These are phyloP conservation scores for Eucalyptus victrix DNA, from an alignment of 345 rosid species.

Conservation along the genomic window DNA sequence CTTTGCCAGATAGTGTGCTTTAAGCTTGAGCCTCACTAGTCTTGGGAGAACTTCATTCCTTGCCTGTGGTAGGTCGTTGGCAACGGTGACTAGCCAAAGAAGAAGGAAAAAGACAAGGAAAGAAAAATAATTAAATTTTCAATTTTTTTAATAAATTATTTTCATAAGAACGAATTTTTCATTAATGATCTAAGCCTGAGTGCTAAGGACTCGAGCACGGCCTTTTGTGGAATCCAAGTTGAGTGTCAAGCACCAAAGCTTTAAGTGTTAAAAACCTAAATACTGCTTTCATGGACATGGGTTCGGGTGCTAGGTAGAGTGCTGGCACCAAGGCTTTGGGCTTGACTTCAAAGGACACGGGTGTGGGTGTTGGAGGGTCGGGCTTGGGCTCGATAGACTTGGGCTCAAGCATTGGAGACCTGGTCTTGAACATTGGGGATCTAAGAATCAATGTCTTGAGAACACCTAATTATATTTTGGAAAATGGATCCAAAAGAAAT, in stretches of 20 bases:
- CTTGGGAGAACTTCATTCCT: not conserved
- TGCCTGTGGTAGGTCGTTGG: not conserved
- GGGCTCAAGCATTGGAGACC: fast-evolving
- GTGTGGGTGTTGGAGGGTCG: not conserved
- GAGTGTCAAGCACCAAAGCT: not conserved
- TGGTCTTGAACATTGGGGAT: not conserved
- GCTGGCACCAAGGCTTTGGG: not conserved
- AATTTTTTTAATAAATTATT: no score
- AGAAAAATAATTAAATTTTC: no score
- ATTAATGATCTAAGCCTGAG: not conserved
- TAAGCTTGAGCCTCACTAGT: not conserved
- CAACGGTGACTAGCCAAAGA: fast-evolving
- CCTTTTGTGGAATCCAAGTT: not conserved
- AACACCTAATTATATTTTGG: no score
- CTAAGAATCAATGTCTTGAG: fast-evolving
- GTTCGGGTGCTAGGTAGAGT: fast-evolving
- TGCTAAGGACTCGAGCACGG: fast-evolving
- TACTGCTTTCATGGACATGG: no score
- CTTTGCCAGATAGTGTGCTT: not conserved
- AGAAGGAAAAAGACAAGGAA: not conserved
- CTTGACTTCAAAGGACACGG: not conserved
- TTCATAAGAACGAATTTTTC: not conserved
- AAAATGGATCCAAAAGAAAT: no score
- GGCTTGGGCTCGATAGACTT: not conserved
- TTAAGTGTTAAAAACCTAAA: not conserved